These are phyloP conservation scores for Gliomastix tumulicola DNA, from an alignment of 2,329 filamentous ascomycete genomes.

Conservation along the genomic window DNA sequence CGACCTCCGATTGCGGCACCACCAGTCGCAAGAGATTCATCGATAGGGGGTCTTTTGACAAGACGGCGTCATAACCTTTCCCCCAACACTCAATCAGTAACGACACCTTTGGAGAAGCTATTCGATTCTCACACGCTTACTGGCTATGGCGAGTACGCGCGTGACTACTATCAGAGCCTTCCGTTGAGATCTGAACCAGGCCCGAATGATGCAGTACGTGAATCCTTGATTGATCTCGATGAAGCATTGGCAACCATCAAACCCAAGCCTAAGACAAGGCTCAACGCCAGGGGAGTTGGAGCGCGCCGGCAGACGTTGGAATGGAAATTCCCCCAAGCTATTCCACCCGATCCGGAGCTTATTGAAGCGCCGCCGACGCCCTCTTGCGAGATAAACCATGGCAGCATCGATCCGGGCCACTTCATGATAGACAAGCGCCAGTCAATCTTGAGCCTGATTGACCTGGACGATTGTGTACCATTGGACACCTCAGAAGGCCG, in stretches of 20 bases:
- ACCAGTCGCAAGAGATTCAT: constrained; percentile 54
- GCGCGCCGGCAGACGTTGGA: constrained; percentile 43
- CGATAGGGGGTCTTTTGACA: constrained; percentile 32
- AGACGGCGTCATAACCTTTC: constrained; percentile 52
- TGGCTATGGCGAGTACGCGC: constrained; percentile 57
- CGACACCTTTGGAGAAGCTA: constrained; percentile 54
- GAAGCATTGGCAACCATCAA: constrained; percentile 50
- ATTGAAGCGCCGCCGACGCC: constrained; percentile 17
- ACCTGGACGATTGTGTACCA: constrained; percentile 47
- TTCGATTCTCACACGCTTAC: constrained; percentile 61
- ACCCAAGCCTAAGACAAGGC: constrained; percentile 53
- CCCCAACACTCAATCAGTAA: constrained; percentile 48
- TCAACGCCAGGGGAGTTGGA: constrained; percentile 46
- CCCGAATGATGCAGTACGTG: constrained; percentile 41
- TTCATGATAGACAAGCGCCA: constrained; percentile 31
- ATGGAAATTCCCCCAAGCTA: constrained; percentile 47
- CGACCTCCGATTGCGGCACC: constrained; percentile 52
- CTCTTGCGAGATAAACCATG: constrained; percentile 40
- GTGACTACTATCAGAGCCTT: constrained; percentile 51
- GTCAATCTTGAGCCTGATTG: constrained; percentile 40
- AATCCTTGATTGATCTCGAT: constrained; percentile 61
- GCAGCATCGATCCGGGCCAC: constrained; percentile 42
- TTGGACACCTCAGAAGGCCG: constrained; percentile 39
- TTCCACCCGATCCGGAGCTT: constrained; percentile 3
- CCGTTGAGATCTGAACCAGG: constrained; percentile 50